Evolutionary conservation across 2,329 filamentous ascomycete species (phyloP).

Genomic region (Corynespora cassiicola): DNA sequence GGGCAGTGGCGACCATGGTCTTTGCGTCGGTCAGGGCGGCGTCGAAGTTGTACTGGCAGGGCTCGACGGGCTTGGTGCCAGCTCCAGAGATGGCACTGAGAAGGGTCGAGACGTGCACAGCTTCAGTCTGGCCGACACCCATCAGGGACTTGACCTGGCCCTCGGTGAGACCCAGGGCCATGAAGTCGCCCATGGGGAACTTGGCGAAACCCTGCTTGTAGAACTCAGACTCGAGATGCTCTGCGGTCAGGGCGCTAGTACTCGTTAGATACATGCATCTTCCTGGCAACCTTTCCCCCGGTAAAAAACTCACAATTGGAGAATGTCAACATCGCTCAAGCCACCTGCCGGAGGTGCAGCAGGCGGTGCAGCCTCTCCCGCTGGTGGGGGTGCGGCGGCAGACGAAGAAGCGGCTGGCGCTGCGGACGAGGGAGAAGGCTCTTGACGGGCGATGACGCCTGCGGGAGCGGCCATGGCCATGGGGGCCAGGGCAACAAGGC

Average conservation of each 20-base stretch:
- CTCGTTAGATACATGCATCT: constrained; percentile 36
- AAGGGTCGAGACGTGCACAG: constrained; percentile 66
- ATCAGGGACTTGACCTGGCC: constrained; percentile 66
- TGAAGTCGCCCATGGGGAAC: constrained; percentile 71
- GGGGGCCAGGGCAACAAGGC: constrained; percentile 43
- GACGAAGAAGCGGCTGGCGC: constrained; percentile 21
- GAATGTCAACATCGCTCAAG: constrained; percentile 59
- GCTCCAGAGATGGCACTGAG: constrained; percentile 66
- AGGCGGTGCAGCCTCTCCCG: constrained; percentile 16
- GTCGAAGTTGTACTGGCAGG: constrained; percentile 75
- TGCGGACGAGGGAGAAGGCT: constrained; percentile 17
- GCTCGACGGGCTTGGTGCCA: constrained; percentile 69
- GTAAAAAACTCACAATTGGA: constrained; percentile 61
- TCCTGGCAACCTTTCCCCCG: constrained; percentile 16
- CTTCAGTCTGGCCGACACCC: constrained; percentile 68
- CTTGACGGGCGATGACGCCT: constrained; percentile 32
- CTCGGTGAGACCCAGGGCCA: constrained; percentile 64
- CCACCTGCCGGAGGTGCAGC: constrained; percentile 31
- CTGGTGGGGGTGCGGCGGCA: constrained; percentile 11
- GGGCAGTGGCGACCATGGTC: constrained; percentile 72
- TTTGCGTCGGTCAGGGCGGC: constrained; percentile 66
- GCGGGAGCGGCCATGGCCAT: constrained; percentile 39
- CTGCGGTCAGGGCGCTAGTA: constrained; percentile 71
- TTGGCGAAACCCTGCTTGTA: constrained; percentile 74
- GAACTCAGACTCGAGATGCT: constrained; percentile 76